A percentile compares a stretch with the other conserved stretches of the same genome.
phyloP scores from a whole-genome alignment of 257 asterid species.

The Solanum bulbocastanum region DNA sequence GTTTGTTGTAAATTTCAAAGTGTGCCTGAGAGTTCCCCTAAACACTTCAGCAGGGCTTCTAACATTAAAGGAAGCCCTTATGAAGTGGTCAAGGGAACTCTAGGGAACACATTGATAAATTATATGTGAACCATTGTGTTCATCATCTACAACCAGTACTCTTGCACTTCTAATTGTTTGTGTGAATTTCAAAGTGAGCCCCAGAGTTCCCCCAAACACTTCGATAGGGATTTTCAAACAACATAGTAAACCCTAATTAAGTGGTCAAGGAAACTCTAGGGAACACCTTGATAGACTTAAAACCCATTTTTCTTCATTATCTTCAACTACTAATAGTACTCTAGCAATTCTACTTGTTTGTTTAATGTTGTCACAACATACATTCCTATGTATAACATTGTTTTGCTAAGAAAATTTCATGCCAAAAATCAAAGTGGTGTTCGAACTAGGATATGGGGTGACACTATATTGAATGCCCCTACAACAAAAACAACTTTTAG shows the following conservation, averaged over 20 bases:
- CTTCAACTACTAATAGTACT: background rate
- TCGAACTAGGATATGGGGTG: background rate
- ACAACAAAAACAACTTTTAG: no score
- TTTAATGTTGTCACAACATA: background rate
- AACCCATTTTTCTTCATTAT: no score
- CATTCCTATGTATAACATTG: background rate
- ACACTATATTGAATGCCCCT: background rate
- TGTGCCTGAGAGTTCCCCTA: background rate
- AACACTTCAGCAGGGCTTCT: background rate
- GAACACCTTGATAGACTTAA: no score
- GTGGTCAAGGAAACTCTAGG: no score
- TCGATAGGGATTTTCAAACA: conserved; percentile 3
- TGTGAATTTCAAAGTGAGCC: background rate
- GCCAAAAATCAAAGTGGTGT: background rate
- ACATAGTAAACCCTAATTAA: no score
- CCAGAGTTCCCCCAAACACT: conserved; percentile 27
- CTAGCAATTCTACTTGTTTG: background rate
- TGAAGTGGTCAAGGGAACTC: background rate
- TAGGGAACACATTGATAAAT: background rate
- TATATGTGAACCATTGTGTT: background rate
- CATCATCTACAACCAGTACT: background rate
- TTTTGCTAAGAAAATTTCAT: background rate
- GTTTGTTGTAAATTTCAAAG: background rate
- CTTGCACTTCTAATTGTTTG: background rate
- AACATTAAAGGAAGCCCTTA: background rate